Base-by-base conservation (phyloP, 164 flowering plant species). In the Houttuynia cordata region DNA sequence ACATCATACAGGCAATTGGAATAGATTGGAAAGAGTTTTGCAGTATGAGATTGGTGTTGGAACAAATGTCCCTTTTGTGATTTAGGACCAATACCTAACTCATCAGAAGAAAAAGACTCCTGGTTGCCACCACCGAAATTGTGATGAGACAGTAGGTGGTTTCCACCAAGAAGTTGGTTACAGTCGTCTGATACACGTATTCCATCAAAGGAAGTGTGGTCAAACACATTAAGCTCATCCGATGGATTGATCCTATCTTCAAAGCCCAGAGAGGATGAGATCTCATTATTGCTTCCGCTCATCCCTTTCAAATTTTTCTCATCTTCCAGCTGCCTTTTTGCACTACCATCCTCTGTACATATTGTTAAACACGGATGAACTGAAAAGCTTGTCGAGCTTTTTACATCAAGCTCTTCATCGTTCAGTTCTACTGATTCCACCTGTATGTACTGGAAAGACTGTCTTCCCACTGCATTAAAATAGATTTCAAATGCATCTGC, bases 251-350 rank as follows among this genome's bases (percentile, higher is more conserved):
- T 71, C 42, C 59, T 21, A 57, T 70, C 78, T 34, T 47, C 64
- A 62, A 40, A 62, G 60, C 71, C 72, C 62, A 23, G 12, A 18
- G 69, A 65, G 14, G 70, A 62, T 54, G 66, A 72, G 22, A 62
- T 71, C 60, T 62, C 69, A 63, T 69, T 74, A 41, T 41, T 52
- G 13, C 56, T 70, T 66, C 70, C 80, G 63, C 73, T 69, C 6
- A 49, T 62, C 51, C 67, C 74, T 63, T 86, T 79, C 20, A 80
- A 75, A n/a, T 83, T 83, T 71, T 91, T 79, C 78, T 83, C 84
- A 63, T 89, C 82, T 76, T 86, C 86, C 54, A 54, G 68, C 67
- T 81, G 89, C 93, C 93, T 80, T 78, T 77, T 74, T 53, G 96
- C 84, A 61, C 79, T 63, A 69, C 74, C 76, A 69, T 80, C 76